phyloP scores from a whole-genome alignment of 306 rosid genomes.

The Inga oerstediana region DNA sequence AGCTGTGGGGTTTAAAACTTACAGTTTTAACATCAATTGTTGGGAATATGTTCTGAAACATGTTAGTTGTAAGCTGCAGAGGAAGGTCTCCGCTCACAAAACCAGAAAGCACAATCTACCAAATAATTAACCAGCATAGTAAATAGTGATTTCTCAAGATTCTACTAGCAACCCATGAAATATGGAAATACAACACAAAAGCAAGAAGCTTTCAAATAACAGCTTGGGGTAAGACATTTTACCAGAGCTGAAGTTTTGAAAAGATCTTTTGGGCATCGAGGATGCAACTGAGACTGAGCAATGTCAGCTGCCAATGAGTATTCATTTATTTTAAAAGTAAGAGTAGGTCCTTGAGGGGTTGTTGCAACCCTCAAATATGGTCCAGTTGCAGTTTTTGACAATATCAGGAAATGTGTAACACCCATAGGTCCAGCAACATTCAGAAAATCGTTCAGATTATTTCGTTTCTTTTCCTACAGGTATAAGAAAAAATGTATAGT shows the following conservation, averaged over 20 bases:
- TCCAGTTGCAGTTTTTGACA: constrained; percentile 77
- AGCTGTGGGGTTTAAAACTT: constrained; percentile 41
- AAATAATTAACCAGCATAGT: constrained; percentile 5
- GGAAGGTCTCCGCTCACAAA: constrained; percentile 78
- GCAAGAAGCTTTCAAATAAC: not conserved
- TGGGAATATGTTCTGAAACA: constrained; percentile 94
- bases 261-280: constrained; percentile 89
- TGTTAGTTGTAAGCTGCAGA: constrained; percentile 71
- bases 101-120: constrained; percentile 93
- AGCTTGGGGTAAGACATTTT: constrained; percentile 30
- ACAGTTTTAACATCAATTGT: constrained; percentile 94
- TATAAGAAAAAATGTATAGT: constrained; percentile 3
- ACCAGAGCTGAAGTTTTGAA: constrained; percentile 90
- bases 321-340: constrained; percentile 74
- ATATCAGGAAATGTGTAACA: constrained; percentile 89
- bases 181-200: constrained; percentile 2
- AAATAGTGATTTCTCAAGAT: constrained; percentile 3
- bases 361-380: constrained; percentile 88
- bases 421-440: constrained; percentile 98
- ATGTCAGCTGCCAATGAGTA: constrained; percentile 84
- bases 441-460: constrained; percentile 80
- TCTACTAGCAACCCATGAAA: constrained; percentile 3
- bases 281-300: constrained; percentile 72
- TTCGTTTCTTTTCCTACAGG: constrained; percentile 87
- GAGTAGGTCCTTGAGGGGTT: constrained; percentile 97